Evolutionary conservation across 2,329 filamentous ascomycete species (phyloP), one percentile per base, ranked within the genome.

Genomic region (Fusarium sp.): DNA sequence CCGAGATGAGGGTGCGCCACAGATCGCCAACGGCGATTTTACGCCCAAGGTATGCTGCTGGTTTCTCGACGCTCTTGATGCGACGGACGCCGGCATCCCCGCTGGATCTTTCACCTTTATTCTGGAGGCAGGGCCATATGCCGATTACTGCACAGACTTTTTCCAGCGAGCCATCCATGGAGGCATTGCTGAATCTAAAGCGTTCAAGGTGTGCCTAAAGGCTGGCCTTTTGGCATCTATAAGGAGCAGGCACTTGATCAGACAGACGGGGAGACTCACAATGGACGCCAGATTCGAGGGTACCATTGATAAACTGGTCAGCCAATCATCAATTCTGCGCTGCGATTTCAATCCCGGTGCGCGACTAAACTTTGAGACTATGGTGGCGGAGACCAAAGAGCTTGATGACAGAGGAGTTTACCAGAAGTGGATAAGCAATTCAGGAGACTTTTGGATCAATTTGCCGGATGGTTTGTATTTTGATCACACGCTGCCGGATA

Each of bases 241-340:
- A 2, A 9, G 6, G 3, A 2, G 8, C 18, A n/a, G 0, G 1
- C 8, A 10, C 9, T 11, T 5, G 1, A 16, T 10, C 2, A 1
- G 3, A 2, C 37, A 8, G 9, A 11, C 3, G 2, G 3, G 1
- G 6, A 56, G 21, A 46, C 16, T 6, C 18, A 16, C 5, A 26
- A 35, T 31, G 21, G 26, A 31, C 1, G 8, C 6, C 6, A 20
- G 23, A 9, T 54, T 35, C 5, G 21, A 37, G 21, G 7, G 12
- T 0, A 24, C 26, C 5, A 3, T 63, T 2, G 29, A 20, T 0
- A 9, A 11, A 1, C 3, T 62, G 4, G 15, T 0, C 0, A 44
- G 13, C 3, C 7, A 11, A 1, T 33, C 54, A 4, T 52, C 54
- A 0, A 15, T 11, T 10, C 16, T 54, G 0, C 38, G 29, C 15